Conservation (phyloP, 805 yeast genomes). For the Wickerhamiella shivajii region DNA sequence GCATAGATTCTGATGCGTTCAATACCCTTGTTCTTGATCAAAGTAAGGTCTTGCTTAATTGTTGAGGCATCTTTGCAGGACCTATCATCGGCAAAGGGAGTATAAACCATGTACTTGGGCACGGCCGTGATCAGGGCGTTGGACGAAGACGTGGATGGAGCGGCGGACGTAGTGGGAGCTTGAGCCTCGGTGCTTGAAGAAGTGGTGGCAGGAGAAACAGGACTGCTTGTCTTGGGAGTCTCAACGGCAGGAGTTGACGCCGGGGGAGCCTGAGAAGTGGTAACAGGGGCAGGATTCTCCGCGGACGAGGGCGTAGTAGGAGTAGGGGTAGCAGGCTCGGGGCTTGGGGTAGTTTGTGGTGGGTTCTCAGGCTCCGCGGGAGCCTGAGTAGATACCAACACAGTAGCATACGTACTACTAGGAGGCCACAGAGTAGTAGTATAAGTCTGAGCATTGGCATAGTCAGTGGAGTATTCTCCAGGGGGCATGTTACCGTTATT, state of each 20-base stretch:
- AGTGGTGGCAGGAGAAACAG: conserved; percentile 19
- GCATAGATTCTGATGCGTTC: conserved; percentile 64
- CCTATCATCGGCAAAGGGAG: conserved; percentile 56
- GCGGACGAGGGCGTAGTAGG: conserved; percentile 17
- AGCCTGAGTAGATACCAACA: conserved; percentile 12
- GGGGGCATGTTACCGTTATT: conserved; percentile 9
- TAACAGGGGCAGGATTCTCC: conserved; percentile 19
- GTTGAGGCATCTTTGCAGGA: conserved; percentile 46
- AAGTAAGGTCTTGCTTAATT: conserved; percentile 43
- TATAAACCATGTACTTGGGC: conserved; percentile 25
- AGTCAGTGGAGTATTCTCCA: conserved; percentile 8
- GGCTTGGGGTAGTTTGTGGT: conserved; percentile 2
- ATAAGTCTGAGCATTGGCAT: conserved; percentile 8
- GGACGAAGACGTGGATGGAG: conserved; percentile 13
- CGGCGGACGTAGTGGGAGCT: conserved; percentile 14
- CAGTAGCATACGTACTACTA: conserved; percentile 10
- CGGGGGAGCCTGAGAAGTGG: conserved; percentile 20
- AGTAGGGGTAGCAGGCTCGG: conserved; percentile 17
- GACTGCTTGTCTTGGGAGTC: conserved; percentile 14
- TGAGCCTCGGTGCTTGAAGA: conserved; percentile 20
- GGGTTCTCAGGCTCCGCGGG: conserved; percentile 26
- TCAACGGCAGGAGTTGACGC: conserved; percentile 20
- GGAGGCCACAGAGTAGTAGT: conserved; percentile 17
- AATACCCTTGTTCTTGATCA: conserved; percentile 49
- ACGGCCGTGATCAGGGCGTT: conserved; percentile 15